phyloP scores from a whole-genome alignment of 352 stramenopile genomes.

The Phytophthora pisi region DNA sequence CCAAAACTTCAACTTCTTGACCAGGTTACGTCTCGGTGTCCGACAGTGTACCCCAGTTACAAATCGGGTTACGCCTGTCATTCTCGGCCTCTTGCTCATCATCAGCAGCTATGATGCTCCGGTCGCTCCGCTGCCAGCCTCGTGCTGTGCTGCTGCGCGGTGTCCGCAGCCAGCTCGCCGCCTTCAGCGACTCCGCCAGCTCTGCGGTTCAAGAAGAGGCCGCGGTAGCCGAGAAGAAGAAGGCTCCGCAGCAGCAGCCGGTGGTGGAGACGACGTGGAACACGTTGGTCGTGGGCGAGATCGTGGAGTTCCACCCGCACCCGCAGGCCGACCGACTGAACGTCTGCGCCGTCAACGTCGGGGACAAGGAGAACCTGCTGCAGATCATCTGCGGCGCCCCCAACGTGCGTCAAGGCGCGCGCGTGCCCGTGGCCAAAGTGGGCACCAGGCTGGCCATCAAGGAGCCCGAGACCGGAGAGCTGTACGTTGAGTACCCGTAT shows the following conservation, averaged over 20 bases:
- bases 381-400: conserved; percentile 81
- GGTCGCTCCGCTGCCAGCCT: conserved; percentile 20
- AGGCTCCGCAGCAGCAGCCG: conserved; percentile 22
- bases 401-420: conserved; percentile 64
- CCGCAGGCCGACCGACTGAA: conserved; percentile 70
- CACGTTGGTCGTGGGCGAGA: conserved; percentile 74
- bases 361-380: conserved; percentile 58
- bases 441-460: conserved; percentile 66
- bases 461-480: conserved; percentile 48
- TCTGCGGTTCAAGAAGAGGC: conserved; percentile 6
- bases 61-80: conserved; percentile 8
- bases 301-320: conserved; percentile 62
- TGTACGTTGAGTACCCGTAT: conserved; percentile 29
- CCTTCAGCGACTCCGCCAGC: conserved; percentile 21
- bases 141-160: conserved; percentile 9
- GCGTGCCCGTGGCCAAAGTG: conserved; percentile 71
- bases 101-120: conserved; percentile 16
- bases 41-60: conserved; percentile 9
- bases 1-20: conserved; percentile 9
- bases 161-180: conserved; percentile 17
- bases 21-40: conserved; percentile 12
- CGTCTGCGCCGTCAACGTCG: conserved; percentile 70
- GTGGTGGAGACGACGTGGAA: conserved; percentile 62
- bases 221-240: conserved; percentile 20
- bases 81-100: conserved; percentile 10